Conservation (phyloP, 192 early-diverging fungal species). For the Cladochytrium replicatum region DNA sequence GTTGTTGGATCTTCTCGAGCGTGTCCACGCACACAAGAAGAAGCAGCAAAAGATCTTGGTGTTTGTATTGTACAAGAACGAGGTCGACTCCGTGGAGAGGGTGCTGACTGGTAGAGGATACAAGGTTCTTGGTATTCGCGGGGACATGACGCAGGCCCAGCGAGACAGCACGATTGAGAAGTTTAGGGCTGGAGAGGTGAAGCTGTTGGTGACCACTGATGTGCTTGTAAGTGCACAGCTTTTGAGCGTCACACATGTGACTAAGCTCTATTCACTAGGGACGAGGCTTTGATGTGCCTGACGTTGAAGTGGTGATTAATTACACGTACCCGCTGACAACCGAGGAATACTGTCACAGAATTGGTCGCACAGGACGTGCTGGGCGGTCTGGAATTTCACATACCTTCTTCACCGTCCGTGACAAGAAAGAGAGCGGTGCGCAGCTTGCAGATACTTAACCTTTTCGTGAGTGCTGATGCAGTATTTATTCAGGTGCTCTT, state of each 20-base stretch:
- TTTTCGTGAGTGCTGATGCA: conserved; percentile 47
- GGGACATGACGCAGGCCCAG: conserved; percentile 79
- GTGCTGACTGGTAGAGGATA: conserved; percentile 65
- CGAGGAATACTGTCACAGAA: conserved; percentile 72
- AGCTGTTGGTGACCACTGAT: conserved; percentile 89
- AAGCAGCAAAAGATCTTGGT: conserved; percentile 83
- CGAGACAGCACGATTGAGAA: conserved; percentile 66
- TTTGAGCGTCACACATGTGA: too few relatives aligned
- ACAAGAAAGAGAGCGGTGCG: conserved; percentile 55
- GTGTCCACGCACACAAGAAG: conserved; percentile 70
- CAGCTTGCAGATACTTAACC: too few relatives aligned
- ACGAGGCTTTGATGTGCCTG: conserved; percentile 51
- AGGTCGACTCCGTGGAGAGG: conserved; percentile 75
- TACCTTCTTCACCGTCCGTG: conserved; percentile 84
- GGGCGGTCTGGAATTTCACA: conserved; percentile 83
- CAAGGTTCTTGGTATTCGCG: conserved; percentile 78
- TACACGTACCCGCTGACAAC: conserved; percentile 94
- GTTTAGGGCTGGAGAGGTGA: conserved; percentile 72
- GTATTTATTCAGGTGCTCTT: conserved; percentile 75
- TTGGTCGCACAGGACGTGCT: conserved; percentile 92
- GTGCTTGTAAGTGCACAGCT: conserved; percentile 81
- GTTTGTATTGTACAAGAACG: conserved; percentile 96
- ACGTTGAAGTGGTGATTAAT: conserved; percentile 94
- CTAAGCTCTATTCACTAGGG: too few relatives aligned
- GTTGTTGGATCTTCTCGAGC: conserved; percentile 64